phyloP scores from a whole-genome alignment of 495 filamentous ascomycete genomes.

The Rhypophila decipiens region DNA sequence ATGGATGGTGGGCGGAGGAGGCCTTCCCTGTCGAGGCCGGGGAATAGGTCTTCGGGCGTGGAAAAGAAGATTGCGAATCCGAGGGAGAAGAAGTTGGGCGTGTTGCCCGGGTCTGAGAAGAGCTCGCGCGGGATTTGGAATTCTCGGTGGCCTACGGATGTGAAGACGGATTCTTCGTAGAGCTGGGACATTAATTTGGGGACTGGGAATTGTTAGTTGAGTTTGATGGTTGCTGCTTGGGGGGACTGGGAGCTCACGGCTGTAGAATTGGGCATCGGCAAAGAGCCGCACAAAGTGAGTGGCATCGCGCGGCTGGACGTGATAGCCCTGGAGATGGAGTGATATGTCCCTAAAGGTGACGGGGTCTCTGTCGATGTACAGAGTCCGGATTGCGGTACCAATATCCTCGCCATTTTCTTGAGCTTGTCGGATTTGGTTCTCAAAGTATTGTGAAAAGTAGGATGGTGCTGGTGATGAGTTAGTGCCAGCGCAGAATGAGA shows the following conservation, averaged over 20 bases:
- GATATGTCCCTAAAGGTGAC: slow-evolving; percentile 84
- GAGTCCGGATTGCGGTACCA: slow-evolving; percentile 48
- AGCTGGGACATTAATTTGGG: slow-evolving; percentile 87
- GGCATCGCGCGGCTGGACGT: slow-evolving; percentile 75
- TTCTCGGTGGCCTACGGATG: slow-evolving; percentile 74
- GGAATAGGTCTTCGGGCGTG: slow-evolving; percentile 72
- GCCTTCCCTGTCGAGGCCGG: slow-evolving; percentile 69
- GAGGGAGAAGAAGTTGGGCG: slow-evolving; percentile 91
- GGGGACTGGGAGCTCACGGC: slow-evolving; percentile 43
- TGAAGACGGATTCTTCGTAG: slow-evolving; percentile 89
- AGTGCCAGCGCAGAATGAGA: background rate
- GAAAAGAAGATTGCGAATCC: slow-evolving; percentile 89
- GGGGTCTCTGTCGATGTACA: slow-evolving; percentile 95
- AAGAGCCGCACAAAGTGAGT: slow-evolving; percentile 86
- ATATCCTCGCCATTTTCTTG: slow-evolving; percentile 51
- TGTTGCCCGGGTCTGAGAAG: slow-evolving; percentile 78
- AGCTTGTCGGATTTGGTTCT: slow-evolving; percentile 64
- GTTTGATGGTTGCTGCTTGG: slow-evolving; percentile 8
- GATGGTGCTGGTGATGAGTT: slow-evolving; percentile 68
- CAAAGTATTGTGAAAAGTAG: slow-evolving; percentile 95
- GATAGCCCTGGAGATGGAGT: slow-evolving; percentile 89
- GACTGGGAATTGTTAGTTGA: slow-evolving; percentile 40
- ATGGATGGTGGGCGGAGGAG: slow-evolving; percentile 90
- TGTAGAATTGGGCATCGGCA: slow-evolving; percentile 95
- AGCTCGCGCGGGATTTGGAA: slow-evolving; percentile 89